Conservation (phyloP, 495 filamentous ascomycete genomes). For the Chaetomium fimeti region DNA sequence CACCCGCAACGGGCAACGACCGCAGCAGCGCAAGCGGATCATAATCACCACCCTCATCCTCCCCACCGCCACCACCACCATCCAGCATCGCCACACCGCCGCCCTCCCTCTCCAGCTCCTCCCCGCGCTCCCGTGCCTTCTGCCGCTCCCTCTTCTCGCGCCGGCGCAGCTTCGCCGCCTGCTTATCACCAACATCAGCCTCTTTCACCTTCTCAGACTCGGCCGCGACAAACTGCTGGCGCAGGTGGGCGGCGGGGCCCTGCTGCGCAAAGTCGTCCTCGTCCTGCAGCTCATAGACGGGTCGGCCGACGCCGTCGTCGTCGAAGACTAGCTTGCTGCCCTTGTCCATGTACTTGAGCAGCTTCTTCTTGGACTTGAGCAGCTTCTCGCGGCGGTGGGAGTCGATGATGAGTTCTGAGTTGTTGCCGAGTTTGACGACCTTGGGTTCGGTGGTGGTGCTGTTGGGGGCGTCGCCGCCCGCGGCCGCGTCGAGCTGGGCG, state of each 20-base stretch:
- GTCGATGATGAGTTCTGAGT: conserved; percentile 72
- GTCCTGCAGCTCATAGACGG: conserved; percentile 81
- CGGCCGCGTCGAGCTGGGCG: conserved; percentile 38
- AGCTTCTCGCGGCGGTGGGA: conserved; percentile 91
- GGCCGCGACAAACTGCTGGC: conserved; percentile 69
- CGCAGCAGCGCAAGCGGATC: conserved; percentile 52
- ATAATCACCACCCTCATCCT: conserved; percentile 34
- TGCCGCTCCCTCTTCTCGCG: conserved; percentile 84
- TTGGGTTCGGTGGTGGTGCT: conserved; percentile 45
- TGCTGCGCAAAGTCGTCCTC: conserved; percentile 72
- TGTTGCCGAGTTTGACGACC: conserved; percentile 52
- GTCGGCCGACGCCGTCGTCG: conserved; percentile 81
- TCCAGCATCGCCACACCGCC: conserved; percentile 33
- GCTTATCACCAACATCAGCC: conserved; percentile 81
- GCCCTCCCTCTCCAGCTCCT: conserved; percentile 46
- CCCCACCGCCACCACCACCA: no score
- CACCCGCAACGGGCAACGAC: conserved; percentile 49
- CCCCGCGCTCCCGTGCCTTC: conserved; percentile 69
- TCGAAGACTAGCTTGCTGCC: conserved; percentile 85
- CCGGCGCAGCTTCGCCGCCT: conserved; percentile 71
- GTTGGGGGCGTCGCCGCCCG: conserved; percentile 33
- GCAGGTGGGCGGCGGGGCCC: conserved; percentile 71
- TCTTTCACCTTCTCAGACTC: conserved; percentile 69
- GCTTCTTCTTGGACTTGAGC: conserved; percentile 89
- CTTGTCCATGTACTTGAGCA: conserved; percentile 81